These are phyloP conservation scores for Dendrobium nobile DNA, from an alignment of 106 monocot genomes.

Conservation along the genomic window DNA sequence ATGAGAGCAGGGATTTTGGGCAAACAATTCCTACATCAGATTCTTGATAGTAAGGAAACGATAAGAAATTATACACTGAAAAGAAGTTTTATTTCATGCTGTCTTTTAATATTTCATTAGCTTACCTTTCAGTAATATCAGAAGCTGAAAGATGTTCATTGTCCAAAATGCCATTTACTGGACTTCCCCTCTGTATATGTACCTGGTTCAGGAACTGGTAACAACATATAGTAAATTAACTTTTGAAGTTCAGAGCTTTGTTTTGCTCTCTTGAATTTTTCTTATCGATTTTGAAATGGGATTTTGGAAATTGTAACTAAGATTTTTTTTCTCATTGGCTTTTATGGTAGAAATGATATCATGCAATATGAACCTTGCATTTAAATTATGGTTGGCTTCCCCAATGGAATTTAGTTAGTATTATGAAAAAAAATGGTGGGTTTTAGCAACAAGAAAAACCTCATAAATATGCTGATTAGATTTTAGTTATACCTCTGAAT, in stretches of 20 bases:
- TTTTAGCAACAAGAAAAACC: too few species aligned
- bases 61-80: neutral
- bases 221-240: neutral
- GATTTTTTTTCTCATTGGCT: too few species aligned
- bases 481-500: conserved; percentile 59
- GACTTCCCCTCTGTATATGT: conserved; percentile 13
- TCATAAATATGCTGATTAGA: neutral
- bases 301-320: too few species aligned
- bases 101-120: neutral
- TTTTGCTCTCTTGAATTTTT: neutral
- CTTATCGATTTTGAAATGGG: neutral
- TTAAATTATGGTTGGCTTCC: too few species aligned
- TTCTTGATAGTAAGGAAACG: conserved; percentile 12
- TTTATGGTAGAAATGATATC: too few species aligned
- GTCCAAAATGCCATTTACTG: conserved; percentile 25
- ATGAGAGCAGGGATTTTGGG: conserved; percentile 16
- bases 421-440: too few species aligned
- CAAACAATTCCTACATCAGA: conserved; percentile 28
- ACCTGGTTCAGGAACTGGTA: conserved; percentile 32
- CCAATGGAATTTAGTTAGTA: too few species aligned
- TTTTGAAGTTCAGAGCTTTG: neutral
- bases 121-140: conserved; percentile 34
- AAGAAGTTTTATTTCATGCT: neutral
- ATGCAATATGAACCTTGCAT: too few species aligned
- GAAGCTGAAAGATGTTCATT: conserved; percentile 30